These are phyloP conservation scores for Thraustotheca clavata DNA, from an alignment of 352 stramenopile genomes.

Conservation along the genomic window DNA sequence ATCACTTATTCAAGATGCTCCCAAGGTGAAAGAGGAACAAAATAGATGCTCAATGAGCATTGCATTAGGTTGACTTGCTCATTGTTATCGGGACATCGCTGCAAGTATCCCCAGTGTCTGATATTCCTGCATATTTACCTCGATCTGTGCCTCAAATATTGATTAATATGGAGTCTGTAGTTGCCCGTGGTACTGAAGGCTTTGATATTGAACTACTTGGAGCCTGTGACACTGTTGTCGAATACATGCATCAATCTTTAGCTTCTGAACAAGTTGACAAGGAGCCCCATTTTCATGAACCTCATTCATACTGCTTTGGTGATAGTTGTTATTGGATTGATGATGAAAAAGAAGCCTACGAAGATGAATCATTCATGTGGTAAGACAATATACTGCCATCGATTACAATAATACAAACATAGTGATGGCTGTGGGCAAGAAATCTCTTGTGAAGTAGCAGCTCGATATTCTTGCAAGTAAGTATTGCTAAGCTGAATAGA, in stretches of 20 bases:
- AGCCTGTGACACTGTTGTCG: slow-evolving; percentile 68
- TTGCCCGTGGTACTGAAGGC: slow-evolving; percentile 36
- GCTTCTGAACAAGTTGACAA: neutral
- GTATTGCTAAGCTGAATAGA: neutral
- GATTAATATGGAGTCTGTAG: slow-evolving; percentile 85
- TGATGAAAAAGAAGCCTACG: slow-evolving; percentile 9
- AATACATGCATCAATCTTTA: slow-evolving; percentile 47
- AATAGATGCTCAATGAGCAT: neutral
- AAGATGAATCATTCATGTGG: slow-evolving; percentile 10
- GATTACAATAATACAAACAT: too few species aligned
- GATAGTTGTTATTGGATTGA: slow-evolving; percentile 21
- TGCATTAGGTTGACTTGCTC: slow-evolving; percentile 87
- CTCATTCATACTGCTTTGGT: slow-evolving; percentile 34
- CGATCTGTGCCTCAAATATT: slow-evolving; percentile 78
- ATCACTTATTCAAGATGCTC: slow-evolving; percentile 50
- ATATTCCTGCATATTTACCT: slow-evolving; percentile 79
- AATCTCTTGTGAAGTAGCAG: slow-evolving; percentile 1
- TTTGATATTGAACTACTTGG: slow-evolving; percentile 79
- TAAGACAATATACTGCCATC: slow-evolving; percentile 16
- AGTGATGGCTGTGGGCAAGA: slow-evolving; percentile 24
- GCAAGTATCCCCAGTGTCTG: slow-evolving; percentile 92
- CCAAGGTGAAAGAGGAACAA: neutral
- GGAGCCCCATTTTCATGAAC: slow-evolving; percentile 5
- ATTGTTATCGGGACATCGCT: slow-evolving; percentile 98
- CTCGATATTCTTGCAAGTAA: slow-evolving; percentile 2